phyloP scores from a whole-genome alignment of 768 basidiomycete genomes.

The Termitomyces sp. region DNA sequence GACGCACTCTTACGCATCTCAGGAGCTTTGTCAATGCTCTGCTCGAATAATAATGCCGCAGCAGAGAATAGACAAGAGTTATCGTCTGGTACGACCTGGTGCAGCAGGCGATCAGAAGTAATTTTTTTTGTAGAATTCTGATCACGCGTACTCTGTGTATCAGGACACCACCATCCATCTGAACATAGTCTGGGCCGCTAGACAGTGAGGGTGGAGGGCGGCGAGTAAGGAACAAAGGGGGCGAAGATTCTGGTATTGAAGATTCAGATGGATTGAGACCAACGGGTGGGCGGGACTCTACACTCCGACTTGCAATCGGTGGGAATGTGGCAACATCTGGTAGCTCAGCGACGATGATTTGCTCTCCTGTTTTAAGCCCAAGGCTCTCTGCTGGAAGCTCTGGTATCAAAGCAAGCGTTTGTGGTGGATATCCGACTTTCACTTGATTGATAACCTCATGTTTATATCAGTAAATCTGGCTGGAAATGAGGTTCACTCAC shows the following conservation, averaged over 20 bases:
- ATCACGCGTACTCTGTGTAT: conserved; percentile 58
- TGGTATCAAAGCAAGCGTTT: conserved; percentile 61
- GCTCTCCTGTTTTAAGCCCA: conserved; percentile 74
- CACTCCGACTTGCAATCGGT: not conserved
- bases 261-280: not conserved
- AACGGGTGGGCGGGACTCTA: conserved; percentile 11
- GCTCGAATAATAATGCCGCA: conserved; percentile 79
- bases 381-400: conserved; percentile 73
- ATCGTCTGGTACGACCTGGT: conserved; percentile 81
- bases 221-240: not conserved
- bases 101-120: not conserved
- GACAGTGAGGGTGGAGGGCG: conserved; percentile 8
- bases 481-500: conserved; percentile 38
- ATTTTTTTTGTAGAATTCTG: not conserved
- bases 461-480: not conserved
- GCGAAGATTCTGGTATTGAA: not conserved
- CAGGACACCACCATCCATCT: conserved; percentile 57
- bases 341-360: conserved; percentile 69
- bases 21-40: conserved; percentile 66
- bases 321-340: conserved; percentile 17
- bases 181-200: conserved; percentile 51
- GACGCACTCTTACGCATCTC: conserved; percentile 68
- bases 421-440: conserved; percentile 84
- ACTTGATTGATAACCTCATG: conserved; percentile 34
- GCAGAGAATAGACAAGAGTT: conserved; percentile 94